phyloP scores from a whole-genome alignment of 768 basidiomycete genomes.

The Mycena rebaudengoi region DNA sequence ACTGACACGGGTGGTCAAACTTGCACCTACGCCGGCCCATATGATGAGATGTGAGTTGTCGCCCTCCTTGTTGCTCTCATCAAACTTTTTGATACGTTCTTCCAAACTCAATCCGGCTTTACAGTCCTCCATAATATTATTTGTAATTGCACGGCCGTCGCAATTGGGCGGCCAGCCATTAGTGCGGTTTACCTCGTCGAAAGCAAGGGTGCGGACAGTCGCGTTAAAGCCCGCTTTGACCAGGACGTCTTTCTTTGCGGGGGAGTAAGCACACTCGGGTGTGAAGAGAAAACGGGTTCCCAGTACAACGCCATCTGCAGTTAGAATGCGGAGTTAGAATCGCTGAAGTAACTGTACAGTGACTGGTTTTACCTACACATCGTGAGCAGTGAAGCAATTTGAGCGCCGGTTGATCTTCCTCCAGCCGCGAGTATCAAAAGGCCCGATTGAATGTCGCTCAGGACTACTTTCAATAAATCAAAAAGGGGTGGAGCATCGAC shows the following conservation, averaged over 20 bases:
- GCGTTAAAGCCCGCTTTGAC: conserved; percentile 39
- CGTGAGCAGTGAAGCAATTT: conserved; percentile 51
- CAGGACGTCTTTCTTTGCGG: conserved; percentile 48
- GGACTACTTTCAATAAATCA: conserved; percentile 45
- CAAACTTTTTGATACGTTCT: conserved; percentile 34
- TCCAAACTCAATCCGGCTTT: conserved; percentile 38
- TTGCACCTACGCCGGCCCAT: conserved; percentile 55
- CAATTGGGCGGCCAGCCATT: conserved; percentile 49
- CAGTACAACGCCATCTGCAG: conserved; percentile 51
- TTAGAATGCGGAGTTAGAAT: too few relatives aligned
- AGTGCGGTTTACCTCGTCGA: conserved; percentile 48
- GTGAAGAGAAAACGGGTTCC: conserved; percentile 62
- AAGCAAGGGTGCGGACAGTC: conserved; percentile 50
- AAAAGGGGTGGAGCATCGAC: conserved; percentile 47
- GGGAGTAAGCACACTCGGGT: conserved; percentile 48
- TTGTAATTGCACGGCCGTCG: conserved; percentile 53
- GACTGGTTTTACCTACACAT: too few relatives aligned
- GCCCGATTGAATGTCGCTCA: conserved; percentile 36
- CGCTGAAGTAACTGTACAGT: too few relatives aligned
- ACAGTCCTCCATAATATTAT: conserved; percentile 40
- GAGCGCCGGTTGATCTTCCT: conserved; percentile 53
- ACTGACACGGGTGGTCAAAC: conserved; percentile 39
- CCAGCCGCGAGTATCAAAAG: conserved; percentile 57
- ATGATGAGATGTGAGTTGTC: conserved; percentile 43
- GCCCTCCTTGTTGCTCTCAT: conserved; percentile 37